These are phyloP conservation scores for Pseudogymnoascus destructans DNA, from an alignment of 2,329 filamentous ascomycete species.

Conservation along the genomic window DNA sequence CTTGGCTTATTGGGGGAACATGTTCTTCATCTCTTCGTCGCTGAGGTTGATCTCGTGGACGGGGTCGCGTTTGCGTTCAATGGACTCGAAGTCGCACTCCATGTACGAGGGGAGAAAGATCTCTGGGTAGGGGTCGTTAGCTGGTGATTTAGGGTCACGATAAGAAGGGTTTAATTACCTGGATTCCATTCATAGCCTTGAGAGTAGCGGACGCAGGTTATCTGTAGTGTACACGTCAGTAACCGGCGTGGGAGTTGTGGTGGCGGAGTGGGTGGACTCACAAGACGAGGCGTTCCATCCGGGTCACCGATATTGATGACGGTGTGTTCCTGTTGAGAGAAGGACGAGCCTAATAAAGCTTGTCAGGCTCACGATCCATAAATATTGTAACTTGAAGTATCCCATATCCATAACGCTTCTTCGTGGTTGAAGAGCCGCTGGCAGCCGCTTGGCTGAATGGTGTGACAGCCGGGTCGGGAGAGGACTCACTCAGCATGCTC, in stretches of 20 bases:
- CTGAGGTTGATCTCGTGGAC: constrained; percentile 66
- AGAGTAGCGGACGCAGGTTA: constrained; percentile 65
- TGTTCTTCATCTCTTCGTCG: constrained; percentile 59
- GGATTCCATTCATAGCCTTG: constrained; percentile 79
- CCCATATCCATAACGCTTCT: neutral
- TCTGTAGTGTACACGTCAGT: constrained; percentile 33
- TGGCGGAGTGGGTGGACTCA: constrained; percentile 31
- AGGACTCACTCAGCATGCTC: constrained; percentile 45
- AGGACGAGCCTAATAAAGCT: constrained; percentile 44
- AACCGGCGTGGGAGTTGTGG: constrained; percentile 9
- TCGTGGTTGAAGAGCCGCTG: neutral
- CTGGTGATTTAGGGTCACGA: neutral
- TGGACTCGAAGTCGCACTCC: constrained; percentile 59
- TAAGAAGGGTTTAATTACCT: constrained; percentile 32
- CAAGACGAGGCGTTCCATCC: constrained; percentile 59
- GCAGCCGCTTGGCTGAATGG: neutral
- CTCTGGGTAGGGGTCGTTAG: constrained; percentile 34
- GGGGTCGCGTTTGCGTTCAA: constrained; percentile 63
- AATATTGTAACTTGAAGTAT: neutral
- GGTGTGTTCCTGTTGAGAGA: constrained; percentile 64
- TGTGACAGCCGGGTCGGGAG: constrained; percentile 10
- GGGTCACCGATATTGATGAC: constrained; percentile 66
- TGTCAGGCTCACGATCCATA: neutral
- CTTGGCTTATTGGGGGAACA: constrained; percentile 46
- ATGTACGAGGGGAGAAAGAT: constrained; percentile 71